Percentiles rank a stretch among this genome's conserved stretches.
phyloP scores from a whole-genome alignment of 345 rosid genomes.

The Brassica incana region DNA sequence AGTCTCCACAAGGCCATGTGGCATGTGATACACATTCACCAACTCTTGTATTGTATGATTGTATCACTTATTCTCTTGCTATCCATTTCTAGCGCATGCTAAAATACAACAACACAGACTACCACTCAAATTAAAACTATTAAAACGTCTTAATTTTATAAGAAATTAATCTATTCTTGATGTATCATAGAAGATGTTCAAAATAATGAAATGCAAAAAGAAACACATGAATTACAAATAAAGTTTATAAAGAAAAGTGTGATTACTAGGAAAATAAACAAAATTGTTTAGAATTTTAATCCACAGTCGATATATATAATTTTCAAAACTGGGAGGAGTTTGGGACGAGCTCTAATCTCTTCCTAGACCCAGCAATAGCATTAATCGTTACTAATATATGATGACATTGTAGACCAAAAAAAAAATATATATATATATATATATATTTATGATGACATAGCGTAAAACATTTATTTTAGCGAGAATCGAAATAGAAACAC shows the following conservation, averaged over 20 bases:
- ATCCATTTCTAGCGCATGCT: constrained; percentile 20
- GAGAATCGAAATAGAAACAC: no score
- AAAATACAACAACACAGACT: neutral
- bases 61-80: constrained; percentile 11
- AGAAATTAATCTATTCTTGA: neutral
- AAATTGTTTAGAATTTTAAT: neutral
- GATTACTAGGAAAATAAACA: neutral
- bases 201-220: neutral
- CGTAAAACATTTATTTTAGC: no score
- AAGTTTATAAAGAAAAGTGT: neutral
- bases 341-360: neutral
- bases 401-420: no score
- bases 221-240: neutral
- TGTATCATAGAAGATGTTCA: neutral
- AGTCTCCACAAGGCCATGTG: neutral
- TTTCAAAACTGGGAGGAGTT: neutral
- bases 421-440: no score
- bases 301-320: neutral
- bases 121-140: neutral
- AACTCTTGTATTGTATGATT: neutral
- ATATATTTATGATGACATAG: no score
- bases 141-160: neutral
- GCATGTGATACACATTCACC: neutral
- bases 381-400: no score
- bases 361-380: neutral